phyloP scores from a whole-genome alignment of 192 early-diverging fungal genomes.

The Coemansia aciculifera region DNA sequence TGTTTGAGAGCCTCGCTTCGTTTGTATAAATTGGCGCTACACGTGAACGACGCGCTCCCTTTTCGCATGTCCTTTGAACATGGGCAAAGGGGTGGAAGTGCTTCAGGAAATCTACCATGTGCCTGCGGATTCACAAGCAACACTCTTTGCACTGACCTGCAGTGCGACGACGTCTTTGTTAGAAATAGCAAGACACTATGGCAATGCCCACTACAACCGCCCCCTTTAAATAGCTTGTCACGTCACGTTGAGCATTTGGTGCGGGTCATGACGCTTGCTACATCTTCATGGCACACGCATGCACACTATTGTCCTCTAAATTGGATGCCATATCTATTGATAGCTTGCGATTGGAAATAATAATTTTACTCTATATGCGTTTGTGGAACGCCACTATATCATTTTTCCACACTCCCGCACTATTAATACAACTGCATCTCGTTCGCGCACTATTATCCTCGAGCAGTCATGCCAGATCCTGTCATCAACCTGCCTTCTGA shows the following conservation, averaged over 20 bases:
- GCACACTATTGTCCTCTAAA: slow-evolving; percentile 3
- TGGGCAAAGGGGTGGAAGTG: neutral
- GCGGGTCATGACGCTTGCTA: neutral
- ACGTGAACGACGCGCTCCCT: neutral
- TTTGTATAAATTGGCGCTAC: neutral
- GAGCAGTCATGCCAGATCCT: slow-evolving; percentile 24
- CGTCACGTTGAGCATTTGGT: neutral
- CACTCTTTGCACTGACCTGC: neutral
- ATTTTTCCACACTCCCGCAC: neutral
- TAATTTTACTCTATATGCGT: neutral
- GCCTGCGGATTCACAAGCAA: neutral
- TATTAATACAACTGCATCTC: neutral
- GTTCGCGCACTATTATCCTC: slow-evolving; percentile 19
- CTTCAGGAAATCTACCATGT: neutral
- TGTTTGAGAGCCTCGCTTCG: neutral
- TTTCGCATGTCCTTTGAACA: neutral
- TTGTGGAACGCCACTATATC: neutral
- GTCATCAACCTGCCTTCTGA: slow-evolving; percentile 26
- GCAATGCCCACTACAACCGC: too few relatives aligned
- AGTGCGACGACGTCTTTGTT: neutral
- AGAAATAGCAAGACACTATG: neutral
- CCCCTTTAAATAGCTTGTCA: neutral
- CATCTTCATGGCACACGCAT: neutral
- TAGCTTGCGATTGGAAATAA: neutral
- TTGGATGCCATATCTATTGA: slow-evolving; percentile 4